These are phyloP conservation scores for Apiospora hydei DNA, from an alignment of 2,329 filamentous ascomycete genomes.

Conservation along the genomic window DNA sequence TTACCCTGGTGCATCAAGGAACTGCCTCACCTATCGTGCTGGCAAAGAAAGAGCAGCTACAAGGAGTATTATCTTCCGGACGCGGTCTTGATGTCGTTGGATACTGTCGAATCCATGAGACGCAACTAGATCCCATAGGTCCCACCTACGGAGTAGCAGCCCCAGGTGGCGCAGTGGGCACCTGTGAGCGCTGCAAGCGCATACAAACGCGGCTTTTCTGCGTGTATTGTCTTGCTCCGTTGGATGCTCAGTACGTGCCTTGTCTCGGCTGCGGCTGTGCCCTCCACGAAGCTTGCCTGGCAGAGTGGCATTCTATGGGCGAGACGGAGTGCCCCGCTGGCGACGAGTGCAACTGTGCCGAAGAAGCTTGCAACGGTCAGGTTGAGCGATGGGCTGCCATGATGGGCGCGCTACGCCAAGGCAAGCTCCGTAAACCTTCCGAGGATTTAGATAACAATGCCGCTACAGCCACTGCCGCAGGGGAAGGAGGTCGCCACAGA, in stretches of 20 bases:
- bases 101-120: constrained; percentile 68
- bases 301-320: constrained; percentile 64
- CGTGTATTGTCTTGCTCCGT: constrained; percentile 68
- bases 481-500: constrained; percentile 29
- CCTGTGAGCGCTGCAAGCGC: constrained; percentile 57
- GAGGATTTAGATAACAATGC: constrained; percentile 28
- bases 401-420: constrained; percentile 51
- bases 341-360: constrained; percentile 69
- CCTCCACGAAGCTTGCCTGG: constrained; percentile 65
- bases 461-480: not conserved
- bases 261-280: constrained; percentile 70
- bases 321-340: constrained; percentile 67
- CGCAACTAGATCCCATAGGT: constrained; percentile 66
- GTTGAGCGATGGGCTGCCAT: constrained; percentile 69
- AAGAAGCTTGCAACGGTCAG: constrained; percentile 62
- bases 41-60: constrained; percentile 61
- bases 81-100: constrained; percentile 69
- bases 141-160: constrained; percentile 55
- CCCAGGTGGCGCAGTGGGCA: constrained; percentile 48
- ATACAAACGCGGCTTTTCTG: constrained; percentile 65
- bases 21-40: constrained; percentile 61
- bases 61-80: constrained; percentile 57
- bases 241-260: constrained; percentile 65
- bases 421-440: constrained; percentile 41
- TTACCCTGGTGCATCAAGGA: constrained; percentile 45